Base-by-base conservation (phyloP, 1,139 yeast species). In the Spathaspora jeffriesii region DNA sequence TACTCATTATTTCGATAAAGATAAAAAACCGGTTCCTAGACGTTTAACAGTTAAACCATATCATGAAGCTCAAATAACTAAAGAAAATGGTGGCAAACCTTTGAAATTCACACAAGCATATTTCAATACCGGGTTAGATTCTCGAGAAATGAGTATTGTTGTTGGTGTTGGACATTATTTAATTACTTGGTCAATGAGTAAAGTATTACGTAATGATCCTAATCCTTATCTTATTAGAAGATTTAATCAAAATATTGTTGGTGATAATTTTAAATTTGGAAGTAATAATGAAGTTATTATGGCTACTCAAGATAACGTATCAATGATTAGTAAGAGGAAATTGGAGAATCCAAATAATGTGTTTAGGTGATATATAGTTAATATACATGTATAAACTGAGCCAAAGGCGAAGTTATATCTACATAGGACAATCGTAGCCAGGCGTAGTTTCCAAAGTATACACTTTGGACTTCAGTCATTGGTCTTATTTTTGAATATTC, bases 121-220 rank as follows among this genome's bases (percentile, higher is more conserved):
- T 54, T 91, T 91, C 73, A 88, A 90, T 62, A 76, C 85, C 25
- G 91, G 91, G 43, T 47, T 79, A 14, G 76, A 78, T 45, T 62
- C 80, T 31, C 80, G 76, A 51, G 96, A 89, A 58, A 84, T 87
- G 31, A 75, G 84, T 2, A 86, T 90, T 47, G 82, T 89, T 23
- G 79, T 96, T 1, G 83, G 93, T 10, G 73, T 85, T 2, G 96
- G 96, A 1, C 91, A 91, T 13, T 91, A 82, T 64, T 85, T 90
- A 27, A 78, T 91, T 30, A 76, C 88, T 1, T 90, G 97, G 96
- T 81, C 86, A n/a, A 62, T 91, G 58, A 74, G 71, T 54, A 81
- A 82, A 58, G 72, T 85, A 10, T 62, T 85, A 45, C 65, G 71
- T 43, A 82, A 84, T 47, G 50, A 54, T 18, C 66, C 68, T 27